Base-by-base conservation (phyloP, 1,284 basidiomycete species). In the Farysia itapuensis region DNA sequence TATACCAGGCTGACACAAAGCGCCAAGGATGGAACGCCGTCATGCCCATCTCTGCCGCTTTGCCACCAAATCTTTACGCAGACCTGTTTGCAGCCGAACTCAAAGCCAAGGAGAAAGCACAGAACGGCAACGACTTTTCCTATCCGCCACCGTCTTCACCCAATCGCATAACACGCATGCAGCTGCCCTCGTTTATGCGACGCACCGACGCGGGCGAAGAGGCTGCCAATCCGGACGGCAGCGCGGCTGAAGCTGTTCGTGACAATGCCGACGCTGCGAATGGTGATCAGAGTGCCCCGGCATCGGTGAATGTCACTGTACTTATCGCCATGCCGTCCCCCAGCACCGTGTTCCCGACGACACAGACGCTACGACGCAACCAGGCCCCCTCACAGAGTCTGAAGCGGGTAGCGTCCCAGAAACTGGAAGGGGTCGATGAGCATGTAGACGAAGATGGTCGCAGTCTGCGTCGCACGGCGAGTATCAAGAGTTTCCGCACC, bases 291-390 rank as follows among this genome's bases (percentile, higher is more conserved):
- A 59, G 24, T 28, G 51, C 42, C 2, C 44, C 60, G n/a, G 64
- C 59, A 22, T 59, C 57, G 12, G 57, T 70, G 41, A 70, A 72
- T 28, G 50, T 72, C 14, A 70, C 70, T 1, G 70, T 72, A 11
- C 39, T 72, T 19, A 68, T 72, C 20, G 67, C 67, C 19, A 72
- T 72, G 70, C 70, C 70, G 7, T 68, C 61, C 11, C 53, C 59
- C n/a, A 44, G 46, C 14, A 72, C 68, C 11, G 59, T 70, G 34
- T 64, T 70, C 33, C 68, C 63, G 9, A 48, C 48, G 4, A 35
- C 25, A 1, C 47, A 47, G 16, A 19, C 35, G 13, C 35, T 33
- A 12, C 36, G 34, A 11, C 34, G 35, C 43, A 43, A 39, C 33
- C 52, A 50, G 21, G 43, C 49, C 19, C 46, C 43, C 14, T 52